A percentile compares a stretch with the other conserved stretches of the same genome.
phyloP scores from a whole-genome alignment of 2,329 filamentous ascomycete species.

The Sphaerulina vaccinii region DNA sequence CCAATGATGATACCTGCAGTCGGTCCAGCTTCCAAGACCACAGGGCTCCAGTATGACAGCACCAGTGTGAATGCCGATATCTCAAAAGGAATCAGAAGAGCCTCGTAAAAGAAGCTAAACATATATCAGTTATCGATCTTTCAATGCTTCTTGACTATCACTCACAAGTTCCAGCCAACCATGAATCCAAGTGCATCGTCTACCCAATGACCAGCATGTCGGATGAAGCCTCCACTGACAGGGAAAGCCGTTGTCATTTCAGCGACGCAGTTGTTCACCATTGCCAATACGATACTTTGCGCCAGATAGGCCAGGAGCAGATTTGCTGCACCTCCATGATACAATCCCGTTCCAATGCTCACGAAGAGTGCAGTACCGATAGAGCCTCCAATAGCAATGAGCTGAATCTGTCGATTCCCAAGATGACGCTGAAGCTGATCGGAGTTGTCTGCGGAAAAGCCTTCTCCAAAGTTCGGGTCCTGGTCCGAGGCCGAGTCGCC shows the following conservation, averaged over 20 bases:
- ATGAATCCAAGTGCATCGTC: constrained; percentile 63
- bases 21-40: constrained; percentile 42
- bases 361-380: constrained; percentile 39
- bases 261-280: constrained; percentile 65
- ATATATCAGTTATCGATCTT: neutral
- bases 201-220: constrained; percentile 63
- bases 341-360: constrained; percentile 57
- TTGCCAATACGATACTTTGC: constrained; percentile 56
- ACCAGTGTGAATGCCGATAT: constrained; percentile 48
- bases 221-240: constrained; percentile 62
- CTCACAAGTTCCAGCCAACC: constrained; percentile 30
- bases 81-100: constrained; percentile 53
- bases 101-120: constrained; percentile 45
- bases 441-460: constrained; percentile 27
- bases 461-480: constrained; percentile 18
- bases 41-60: constrained; percentile 42
- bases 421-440: constrained; percentile 36
- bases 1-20: constrained; percentile 38
- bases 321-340: constrained; percentile 51
- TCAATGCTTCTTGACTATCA: neutral
- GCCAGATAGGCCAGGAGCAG: constrained; percentile 60
- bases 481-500: constrained; percentile 14
- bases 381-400: constrained; percentile 39
- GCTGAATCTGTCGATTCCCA: constrained; percentile 38
- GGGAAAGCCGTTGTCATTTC: constrained; percentile 66